Conservation (phyloP, 345 rosid species). For the Triadica sebifera region DNA sequence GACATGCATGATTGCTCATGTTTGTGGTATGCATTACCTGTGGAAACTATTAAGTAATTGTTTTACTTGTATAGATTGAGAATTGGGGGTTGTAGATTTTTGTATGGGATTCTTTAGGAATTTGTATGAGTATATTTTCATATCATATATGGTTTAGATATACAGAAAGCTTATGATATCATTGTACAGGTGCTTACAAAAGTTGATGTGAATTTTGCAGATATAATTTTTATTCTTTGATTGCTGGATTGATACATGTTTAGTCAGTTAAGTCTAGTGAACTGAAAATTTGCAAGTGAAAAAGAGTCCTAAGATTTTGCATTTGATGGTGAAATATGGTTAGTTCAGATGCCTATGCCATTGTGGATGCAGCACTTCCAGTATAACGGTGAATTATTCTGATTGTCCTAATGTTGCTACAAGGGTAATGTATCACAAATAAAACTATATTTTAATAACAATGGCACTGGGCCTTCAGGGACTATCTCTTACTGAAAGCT, state of each 20-base stretch:
- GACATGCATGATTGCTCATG: conserved; percentile 89
- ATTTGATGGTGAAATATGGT: conserved; percentile 1
- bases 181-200: background rate
- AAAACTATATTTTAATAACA: background rate
- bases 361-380: background rate
- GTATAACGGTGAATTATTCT: background rate
- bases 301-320: background rate
- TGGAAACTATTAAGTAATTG: background rate
- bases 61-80: too few species aligned
- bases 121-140: background rate
- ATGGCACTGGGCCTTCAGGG: background rate
- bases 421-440: background rate
- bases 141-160: background rate
- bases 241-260: background rate
- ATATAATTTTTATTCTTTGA: background rate
- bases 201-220: background rate
- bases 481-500: background rate
- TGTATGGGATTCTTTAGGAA: background rate
- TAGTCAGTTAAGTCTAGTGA: background rate
- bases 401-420: background rate
- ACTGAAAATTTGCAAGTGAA: background rate
- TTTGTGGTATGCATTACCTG: conserved; percentile 60
- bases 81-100: background rate
- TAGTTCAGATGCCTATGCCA: background rate
- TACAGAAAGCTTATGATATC: background rate